Evolutionary conservation across 2,329 filamentous ascomycete genomes (phyloP).

Genomic region (Xylariaceae sp.): DNA sequence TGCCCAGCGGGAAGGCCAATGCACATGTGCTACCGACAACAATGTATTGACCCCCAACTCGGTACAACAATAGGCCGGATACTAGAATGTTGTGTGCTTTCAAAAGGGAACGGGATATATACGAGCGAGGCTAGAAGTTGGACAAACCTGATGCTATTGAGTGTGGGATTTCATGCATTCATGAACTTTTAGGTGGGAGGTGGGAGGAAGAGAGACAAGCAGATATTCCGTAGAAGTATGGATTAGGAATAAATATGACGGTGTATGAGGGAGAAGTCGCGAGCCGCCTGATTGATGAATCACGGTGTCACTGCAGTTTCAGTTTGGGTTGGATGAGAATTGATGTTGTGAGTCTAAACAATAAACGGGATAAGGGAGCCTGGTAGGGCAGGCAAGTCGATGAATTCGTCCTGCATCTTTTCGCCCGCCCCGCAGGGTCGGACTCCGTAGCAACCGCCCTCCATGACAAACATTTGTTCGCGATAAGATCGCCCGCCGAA

Average conservation of each 20-base stretch:
- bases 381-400: background rate
- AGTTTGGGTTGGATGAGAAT: background rate
- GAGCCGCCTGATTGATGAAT: background rate
- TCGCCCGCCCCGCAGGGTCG: constrained; percentile 18
- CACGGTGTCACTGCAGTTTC: constrained; percentile 9
- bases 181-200: background rate
- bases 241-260: constrained; percentile 6
- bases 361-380: constrained; percentile 9
- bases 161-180: background rate
- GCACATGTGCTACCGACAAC: constrained; percentile 2
- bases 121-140: background rate
- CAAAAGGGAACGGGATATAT: background rate
- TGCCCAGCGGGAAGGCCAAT: background rate
- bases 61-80: background rate
- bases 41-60: background rate
- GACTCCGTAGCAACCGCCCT: constrained; percentile 29
- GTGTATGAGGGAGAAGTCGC: constrained; percentile 11
- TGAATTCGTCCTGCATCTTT: constrained; percentile 8
- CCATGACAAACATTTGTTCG: constrained; percentile 5
- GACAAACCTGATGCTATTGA: constrained; percentile 14
- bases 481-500: background rate
- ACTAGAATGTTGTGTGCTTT: background rate
- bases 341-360: constrained; percentile 24
- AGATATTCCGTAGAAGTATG: background rate
- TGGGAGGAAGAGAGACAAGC: background rate